Evolutionary conservation across 768 basidiomycete species (phyloP).

Genomic region (Lactarius vividus): DNA sequence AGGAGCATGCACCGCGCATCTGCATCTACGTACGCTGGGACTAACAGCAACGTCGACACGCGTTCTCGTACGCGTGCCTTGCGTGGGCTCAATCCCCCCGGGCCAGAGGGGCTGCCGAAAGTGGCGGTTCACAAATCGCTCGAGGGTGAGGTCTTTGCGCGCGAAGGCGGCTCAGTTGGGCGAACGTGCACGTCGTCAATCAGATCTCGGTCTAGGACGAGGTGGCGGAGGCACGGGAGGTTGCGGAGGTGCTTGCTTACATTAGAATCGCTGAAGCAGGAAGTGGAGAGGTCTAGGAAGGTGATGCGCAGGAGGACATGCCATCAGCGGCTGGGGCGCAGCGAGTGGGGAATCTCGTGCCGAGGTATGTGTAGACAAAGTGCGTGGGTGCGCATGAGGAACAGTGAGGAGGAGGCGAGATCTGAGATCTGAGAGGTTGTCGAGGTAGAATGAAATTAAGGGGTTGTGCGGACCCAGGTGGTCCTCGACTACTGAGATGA

Average conservation of each 20-base stretch:
- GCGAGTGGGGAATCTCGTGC: no score
- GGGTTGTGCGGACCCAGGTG: slow-evolving; percentile 72
- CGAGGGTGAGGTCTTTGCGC: slow-evolving; percentile 35
- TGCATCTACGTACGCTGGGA: no score
- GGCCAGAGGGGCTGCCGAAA: no score
- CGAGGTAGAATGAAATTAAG: slow-evolving; percentile 79
- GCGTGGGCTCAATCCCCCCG: neutral
- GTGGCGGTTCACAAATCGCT: no score
- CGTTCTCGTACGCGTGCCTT: slow-evolving; percentile 57
- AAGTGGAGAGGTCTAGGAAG: slow-evolving; percentile 77
- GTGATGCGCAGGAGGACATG: slow-evolving; percentile 47
- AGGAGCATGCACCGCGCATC: no score
- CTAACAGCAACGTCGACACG: no score
- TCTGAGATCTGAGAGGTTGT: slow-evolving; percentile 50
- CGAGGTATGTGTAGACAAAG: slow-evolving; percentile 44
- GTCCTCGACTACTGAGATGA: slow-evolving; percentile 60
- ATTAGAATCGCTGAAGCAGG: slow-evolving; percentile 51
- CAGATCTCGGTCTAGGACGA: slow-evolving; percentile 67
- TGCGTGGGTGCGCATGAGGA: slow-evolving; percentile 45
- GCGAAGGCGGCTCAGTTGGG: slow-evolving; percentile 63
- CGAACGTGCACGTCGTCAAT: slow-evolving; percentile 43
- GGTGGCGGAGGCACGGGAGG: slow-evolving; percentile 52
- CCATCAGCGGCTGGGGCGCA: no score
- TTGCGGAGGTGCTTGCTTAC: slow-evolving; percentile 51
- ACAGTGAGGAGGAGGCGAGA: slow-evolving; percentile 45